These are phyloP conservation scores for Aspergillus haitiensis DNA, from an alignment of 495 filamentous ascomycete genomes.

Conservation along the genomic window DNA sequence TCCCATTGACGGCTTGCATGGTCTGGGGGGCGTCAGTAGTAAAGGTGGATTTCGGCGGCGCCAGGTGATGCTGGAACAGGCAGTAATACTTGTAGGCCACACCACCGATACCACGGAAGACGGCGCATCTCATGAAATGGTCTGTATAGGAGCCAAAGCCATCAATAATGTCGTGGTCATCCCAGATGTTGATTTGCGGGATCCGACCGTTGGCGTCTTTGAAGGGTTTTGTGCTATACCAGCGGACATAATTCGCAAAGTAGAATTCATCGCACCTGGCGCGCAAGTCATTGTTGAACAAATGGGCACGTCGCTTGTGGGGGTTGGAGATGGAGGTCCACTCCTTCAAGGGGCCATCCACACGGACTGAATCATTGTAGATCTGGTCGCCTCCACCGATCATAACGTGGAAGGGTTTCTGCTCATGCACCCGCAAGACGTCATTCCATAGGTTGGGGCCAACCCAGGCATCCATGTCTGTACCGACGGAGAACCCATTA, in stretches of 20 bases:
- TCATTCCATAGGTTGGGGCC: constrained; percentile 90
- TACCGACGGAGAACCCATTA: constrained; percentile 94
- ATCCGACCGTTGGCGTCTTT: constrained; percentile 81
- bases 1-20: constrained; percentile 48
- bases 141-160: constrained; percentile 93
- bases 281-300: constrained; percentile 72
- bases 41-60: constrained; percentile 78
- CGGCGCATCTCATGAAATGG: constrained; percentile 87
- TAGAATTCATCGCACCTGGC: constrained; percentile 85
- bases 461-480: constrained; percentile 79
- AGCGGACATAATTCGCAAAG: constrained; percentile 81
- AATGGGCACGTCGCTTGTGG: constrained; percentile 72
- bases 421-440: constrained; percentile 66
- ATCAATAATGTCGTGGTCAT: constrained; percentile 90
- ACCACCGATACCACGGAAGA: constrained; percentile 89
- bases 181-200: constrained; percentile 92
- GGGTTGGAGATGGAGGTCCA: constrained; percentile 86
- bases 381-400: constrained; percentile 95
- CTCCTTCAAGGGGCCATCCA: constrained; percentile 69
- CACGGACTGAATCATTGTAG: constrained; percentile 88
- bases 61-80: constrained; percentile 89
- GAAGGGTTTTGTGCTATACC: constrained; percentile 86
- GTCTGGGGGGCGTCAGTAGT: constrained; percentile 67
- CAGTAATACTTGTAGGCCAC: constrained; percentile 88
- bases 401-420: constrained; percentile 89